Evolutionary conservation across 805 yeast genomes (phyloP), one percentile per base, ranked within the genome.

Genomic region (Wickerhamiella dianesei): DNA sequence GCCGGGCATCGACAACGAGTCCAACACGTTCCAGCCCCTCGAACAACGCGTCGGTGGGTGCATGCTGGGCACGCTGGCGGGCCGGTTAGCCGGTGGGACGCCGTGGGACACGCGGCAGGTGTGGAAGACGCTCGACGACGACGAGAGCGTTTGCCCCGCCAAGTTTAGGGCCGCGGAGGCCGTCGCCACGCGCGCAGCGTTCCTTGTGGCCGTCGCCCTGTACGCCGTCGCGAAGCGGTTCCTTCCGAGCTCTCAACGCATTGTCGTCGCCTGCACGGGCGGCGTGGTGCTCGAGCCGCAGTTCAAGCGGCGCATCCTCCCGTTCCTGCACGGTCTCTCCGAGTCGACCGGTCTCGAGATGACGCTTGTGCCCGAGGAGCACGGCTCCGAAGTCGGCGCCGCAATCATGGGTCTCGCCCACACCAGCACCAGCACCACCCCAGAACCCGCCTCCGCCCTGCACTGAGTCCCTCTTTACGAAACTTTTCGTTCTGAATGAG

Each of bases 301-400:
- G 29, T 51, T 53, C 47, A 36, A 42, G n/a, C 14, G 21, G 3
- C 41, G 50, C n/a, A 40, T 54, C 3, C 36, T 41, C 6, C n/a
- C 37, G 1, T 42, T 20, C 18, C 47, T 53, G 9, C 18, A 21
- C 6, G 14, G 3, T n/a, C 40, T 52, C 4, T 21, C 44, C 17
- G 21, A 35, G 16, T 4, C 6, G n/a, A 41, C 37, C n/a, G 46
- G 48, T 3, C 22, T 48, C 17, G 14, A 21, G 3, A 43, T 54
- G 3, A n/a, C 16, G 9, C 54, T 56, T 4, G 36, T 39, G 6
- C 53, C 56, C 1, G 50, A 53, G 21, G 36, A 35, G 20, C 39
- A 40, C 42, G 59, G 59, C 19, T 52, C 56, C 20, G 59, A 56
- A 35, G 49, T 56, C 9, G 59, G 59, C 13, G 52, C 56, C 2